Percentiles rank a stretch among this genome's conserved stretches.
Evolutionary conservation across 2,329 filamentous ascomycete species (phyloP).

Genomic region (Fusarium nanum): DNA sequence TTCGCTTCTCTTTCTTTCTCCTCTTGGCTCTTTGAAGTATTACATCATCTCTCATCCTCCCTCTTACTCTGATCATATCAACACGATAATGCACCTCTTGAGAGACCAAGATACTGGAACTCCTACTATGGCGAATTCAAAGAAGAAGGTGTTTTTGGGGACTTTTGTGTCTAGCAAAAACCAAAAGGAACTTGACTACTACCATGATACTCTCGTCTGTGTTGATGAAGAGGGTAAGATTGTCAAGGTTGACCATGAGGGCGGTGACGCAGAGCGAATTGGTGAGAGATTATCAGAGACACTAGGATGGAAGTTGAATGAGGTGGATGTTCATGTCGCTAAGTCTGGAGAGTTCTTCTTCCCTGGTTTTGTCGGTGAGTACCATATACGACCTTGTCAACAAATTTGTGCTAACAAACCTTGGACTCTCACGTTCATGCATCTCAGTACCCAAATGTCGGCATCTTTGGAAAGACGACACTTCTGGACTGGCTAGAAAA

Average conservation of each 20-base stretch:
- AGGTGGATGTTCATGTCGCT: slow-evolving; percentile 53
- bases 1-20: background rate
- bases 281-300: slow-evolving; percentile 52
- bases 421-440: slow-evolving; percentile 95
- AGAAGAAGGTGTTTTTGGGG: slow-evolving; percentile 63
- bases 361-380: slow-evolving; percentile 80
- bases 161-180: slow-evolving; percentile 66
- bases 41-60: slow-evolving; percentile 5
- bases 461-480: slow-evolving; percentile 93
- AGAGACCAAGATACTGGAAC: background rate
- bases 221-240: slow-evolving; percentile 65
- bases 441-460: slow-evolving; percentile 92
- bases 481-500: slow-evolving; percentile 92
- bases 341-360: slow-evolving; percentile 78
- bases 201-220: slow-evolving; percentile 62
- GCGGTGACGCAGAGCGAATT: slow-evolving; percentile 47
- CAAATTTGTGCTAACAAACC: slow-evolving; percentile 20
- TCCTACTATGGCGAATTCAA: slow-evolving; percentile 33
- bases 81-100: background rate
- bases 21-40: slow-evolving; percentile 2
- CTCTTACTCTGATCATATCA: background rate
- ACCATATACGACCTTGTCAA: background rate
- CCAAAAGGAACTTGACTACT: slow-evolving; percentile 61
- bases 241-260: slow-evolving; percentile 57
- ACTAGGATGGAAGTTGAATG: slow-evolving; percentile 58